Evolutionary conservation across 495 filamentous ascomycete species (phyloP).

Genomic region (Penicillium samsonianum): DNA sequence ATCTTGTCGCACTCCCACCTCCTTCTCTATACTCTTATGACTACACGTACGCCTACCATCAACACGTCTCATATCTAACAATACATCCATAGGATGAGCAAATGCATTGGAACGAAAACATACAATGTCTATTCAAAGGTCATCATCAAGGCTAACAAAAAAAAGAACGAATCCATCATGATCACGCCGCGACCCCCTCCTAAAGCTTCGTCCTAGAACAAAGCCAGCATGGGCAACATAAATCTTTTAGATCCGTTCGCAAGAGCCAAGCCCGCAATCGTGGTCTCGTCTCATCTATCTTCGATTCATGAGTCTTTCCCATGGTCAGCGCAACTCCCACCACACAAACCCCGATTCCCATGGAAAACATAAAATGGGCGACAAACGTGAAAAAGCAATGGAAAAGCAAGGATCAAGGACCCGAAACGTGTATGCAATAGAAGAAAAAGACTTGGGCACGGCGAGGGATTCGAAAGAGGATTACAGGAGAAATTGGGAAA

Average conservation of each 20-base stretch:
- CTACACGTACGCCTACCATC: neutral
- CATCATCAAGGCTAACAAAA: conserved; percentile 33
- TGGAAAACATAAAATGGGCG: conserved; percentile 12
- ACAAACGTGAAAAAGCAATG: conserved; percentile 12
- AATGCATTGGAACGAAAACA: conserved; percentile 29
- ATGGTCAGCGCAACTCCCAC: conserved; percentile 20
- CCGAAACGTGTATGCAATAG: conserved; percentile 18
- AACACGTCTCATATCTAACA: neutral
- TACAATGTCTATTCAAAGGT: conserved; percentile 34
- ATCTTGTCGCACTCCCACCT: neutral
- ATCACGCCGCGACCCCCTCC: conserved; percentile 16
- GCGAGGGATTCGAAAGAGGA: conserved; percentile 10
- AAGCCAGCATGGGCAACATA: conserved; percentile 3
- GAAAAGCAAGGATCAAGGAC: conserved; percentile 5
- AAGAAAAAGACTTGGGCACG: conserved; percentile 9
- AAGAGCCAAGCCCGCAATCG: conserved; percentile 10
- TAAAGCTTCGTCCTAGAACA: neutral
- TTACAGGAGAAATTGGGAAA: conserved; percentile 18
- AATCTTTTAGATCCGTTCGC: conserved; percentile 5
- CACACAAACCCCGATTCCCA: conserved; percentile 9
- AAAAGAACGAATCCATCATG: conserved; percentile 21
- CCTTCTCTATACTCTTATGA: neutral
- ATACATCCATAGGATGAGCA: conserved; percentile 16
- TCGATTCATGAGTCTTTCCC: conserved; percentile 22
- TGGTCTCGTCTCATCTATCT: conserved; percentile 18